phyloP scores from a whole-genome alignment of 805 yeast species.

The Lipomyces sp. region DNA sequence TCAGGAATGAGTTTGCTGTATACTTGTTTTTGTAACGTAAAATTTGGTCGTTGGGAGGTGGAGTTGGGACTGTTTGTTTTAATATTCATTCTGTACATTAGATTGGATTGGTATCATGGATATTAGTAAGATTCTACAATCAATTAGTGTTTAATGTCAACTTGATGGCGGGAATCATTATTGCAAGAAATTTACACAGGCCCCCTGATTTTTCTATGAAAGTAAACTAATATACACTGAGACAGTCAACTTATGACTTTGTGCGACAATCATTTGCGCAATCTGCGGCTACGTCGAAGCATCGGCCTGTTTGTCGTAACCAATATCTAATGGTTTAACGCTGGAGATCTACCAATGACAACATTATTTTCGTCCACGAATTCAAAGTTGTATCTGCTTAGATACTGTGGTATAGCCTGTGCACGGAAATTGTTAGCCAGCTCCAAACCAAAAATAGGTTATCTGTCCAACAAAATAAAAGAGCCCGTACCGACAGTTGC shows the following conservation, averaged over 20 bases:
- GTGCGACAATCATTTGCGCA: background rate
- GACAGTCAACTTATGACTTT: background rate
- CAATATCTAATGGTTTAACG: slow-evolving; percentile 12
- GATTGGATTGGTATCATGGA: background rate
- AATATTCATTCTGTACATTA: background rate
- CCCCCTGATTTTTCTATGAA: background rate
- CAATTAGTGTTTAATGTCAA: background rate
- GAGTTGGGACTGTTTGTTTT: background rate
- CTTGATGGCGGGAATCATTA: background rate
- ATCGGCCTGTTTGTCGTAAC: background rate
- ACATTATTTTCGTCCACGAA: slow-evolving; percentile 42
- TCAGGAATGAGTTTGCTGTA: background rate
- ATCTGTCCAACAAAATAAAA: too few species aligned
- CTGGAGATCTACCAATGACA: slow-evolving; percentile 39
- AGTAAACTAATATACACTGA: background rate
- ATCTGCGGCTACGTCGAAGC: background rate
- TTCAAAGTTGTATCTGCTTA: slow-evolving; percentile 46
- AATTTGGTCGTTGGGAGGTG: background rate
- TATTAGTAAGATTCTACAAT: background rate
- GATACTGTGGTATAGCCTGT: slow-evolving; percentile 46
- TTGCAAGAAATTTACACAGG: background rate
- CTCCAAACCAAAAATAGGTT: background rate
- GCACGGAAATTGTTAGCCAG: background rate
- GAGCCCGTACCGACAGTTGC: slow-evolving; percentile 40
- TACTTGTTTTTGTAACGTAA: background rate